These are phyloP conservation scores for Carex parvula DNA, from an alignment of 176 grass and related monocot genomes.

Conservation along the genomic window DNA sequence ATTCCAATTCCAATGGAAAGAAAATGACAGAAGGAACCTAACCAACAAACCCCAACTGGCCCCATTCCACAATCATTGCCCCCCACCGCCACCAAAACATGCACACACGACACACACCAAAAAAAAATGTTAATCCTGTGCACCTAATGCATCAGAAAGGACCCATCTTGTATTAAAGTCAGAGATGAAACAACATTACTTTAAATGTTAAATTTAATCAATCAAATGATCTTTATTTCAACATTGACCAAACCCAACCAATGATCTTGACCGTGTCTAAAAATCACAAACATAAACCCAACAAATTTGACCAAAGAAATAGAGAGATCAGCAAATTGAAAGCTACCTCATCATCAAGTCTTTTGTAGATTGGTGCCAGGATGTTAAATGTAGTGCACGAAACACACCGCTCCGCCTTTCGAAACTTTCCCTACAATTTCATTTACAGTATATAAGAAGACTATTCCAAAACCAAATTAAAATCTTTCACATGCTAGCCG, in stretches of 20 bases:
- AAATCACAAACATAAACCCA: slow-evolving; percentile 17
- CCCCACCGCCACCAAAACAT: not conserved
- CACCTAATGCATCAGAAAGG: slow-evolving; percentile 11
- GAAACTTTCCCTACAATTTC: slow-evolving; percentile 12
- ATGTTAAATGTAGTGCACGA: slow-evolving; percentile 51
- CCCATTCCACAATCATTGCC: slow-evolving; percentile 10
- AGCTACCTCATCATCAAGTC: slow-evolving; percentile 37
- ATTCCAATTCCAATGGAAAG: slow-evolving; percentile 3
- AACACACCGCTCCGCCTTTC: slow-evolving; percentile 29
- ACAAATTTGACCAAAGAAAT: not conserved
- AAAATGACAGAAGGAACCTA: slow-evolving; percentile 21
- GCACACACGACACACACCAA: not conserved
- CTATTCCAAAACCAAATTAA: not conserved
- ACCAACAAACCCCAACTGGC: slow-evolving; percentile 3
- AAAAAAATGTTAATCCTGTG: slow-evolving; percentile 2
- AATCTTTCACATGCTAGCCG: not conserved
- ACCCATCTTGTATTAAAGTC: slow-evolving; percentile 1
- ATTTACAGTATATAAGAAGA: not conserved
- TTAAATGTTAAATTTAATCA: slow-evolving; percentile 14
- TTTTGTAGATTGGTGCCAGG: slow-evolving; percentile 46
- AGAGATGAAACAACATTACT: not conserved
- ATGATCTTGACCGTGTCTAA: slow-evolving; percentile 6
- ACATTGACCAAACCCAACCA: slow-evolving; percentile 6
- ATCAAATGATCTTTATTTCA: not conserved
- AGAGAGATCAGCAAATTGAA: slow-evolving; percentile 13